phyloP scores from a whole-genome alignment of 192 early-diverging fungal genomes.

The Dimargaris cristalligena region DNA sequence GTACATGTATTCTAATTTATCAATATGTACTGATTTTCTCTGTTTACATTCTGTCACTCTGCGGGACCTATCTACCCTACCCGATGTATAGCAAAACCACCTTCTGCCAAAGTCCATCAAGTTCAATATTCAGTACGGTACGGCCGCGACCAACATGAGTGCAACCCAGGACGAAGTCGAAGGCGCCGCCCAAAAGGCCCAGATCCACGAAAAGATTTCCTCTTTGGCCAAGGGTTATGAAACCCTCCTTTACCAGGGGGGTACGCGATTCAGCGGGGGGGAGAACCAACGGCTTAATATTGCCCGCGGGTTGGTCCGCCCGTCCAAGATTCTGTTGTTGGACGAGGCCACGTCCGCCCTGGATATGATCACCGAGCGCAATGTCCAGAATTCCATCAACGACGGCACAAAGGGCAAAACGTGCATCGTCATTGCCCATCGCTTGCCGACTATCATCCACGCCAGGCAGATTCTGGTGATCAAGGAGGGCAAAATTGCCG shows the following conservation, averaged over 20 bases:
- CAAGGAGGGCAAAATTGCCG: slow-evolving; percentile 27
- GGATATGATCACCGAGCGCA: slow-evolving; percentile 47
- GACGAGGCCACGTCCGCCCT: slow-evolving; percentile 65
- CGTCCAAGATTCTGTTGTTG: slow-evolving; percentile 49
- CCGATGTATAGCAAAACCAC: too few relatives aligned
- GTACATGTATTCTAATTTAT: too few relatives aligned
- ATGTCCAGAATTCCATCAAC: slow-evolving; percentile 53
- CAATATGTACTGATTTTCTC: too few relatives aligned
- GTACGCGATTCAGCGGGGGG: slow-evolving; percentile 25
- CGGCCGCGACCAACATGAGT: not conserved
- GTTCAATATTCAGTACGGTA: slow-evolving; percentile 69
- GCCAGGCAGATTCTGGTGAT: slow-evolving; percentile 51
- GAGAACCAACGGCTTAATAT: slow-evolving; percentile 79
- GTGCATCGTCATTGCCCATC: slow-evolving; percentile 43
- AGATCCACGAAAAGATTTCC: not conserved
- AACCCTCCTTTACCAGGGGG: not conserved
- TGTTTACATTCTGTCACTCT: too few relatives aligned
- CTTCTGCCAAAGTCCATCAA: too few relatives aligned
- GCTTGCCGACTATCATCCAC: slow-evolving; percentile 51
- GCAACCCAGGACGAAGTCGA: not conserved
- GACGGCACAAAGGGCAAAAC: not conserved
- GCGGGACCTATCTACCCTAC: too few relatives aligned
- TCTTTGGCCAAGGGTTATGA: slow-evolving; percentile 12
- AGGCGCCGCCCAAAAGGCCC: slow-evolving; percentile 5
- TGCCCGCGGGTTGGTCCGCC: slow-evolving; percentile 57